Evolutionary conservation across 1,139 yeast species (phyloP), one percentile per base, ranked within the genome.

Genomic region (Candida sp.): DNA sequence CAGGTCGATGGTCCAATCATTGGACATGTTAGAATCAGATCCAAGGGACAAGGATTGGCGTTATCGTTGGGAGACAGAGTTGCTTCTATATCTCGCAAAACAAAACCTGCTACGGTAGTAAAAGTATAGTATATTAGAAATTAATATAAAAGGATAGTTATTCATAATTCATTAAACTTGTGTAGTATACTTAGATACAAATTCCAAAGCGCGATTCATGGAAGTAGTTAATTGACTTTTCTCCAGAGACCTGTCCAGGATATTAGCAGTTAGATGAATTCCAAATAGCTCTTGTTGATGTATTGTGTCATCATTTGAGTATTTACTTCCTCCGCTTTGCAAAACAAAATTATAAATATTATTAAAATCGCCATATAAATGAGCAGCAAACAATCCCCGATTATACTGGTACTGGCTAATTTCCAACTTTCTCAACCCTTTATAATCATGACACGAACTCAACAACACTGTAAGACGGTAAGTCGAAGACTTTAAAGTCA

Each of bases 11-110:
- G 93, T 15, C 84, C 86, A 45, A 86, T 95, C 48, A 80, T 87
- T 49, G 99, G 99, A 8, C 97, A 91, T 60, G 96, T 93, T 39
- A 84, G 99, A 69, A 91, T 95, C 58, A 82, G 99, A 69, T 87
- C 97, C 30, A 93, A 93, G 79, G 97, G 98, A 25, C 99, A 95
- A 73, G 99, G 99, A 3, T 77, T 95, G 54, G 99, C 99, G 11
- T 75, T 95, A 52, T 85, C 96, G 4, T 75, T 95, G 57, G 99
- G 99, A 52, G 99, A 95, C 61, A 82, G 91, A 56, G 95, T 90
- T 45, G 95, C 97, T 23, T 75, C 86, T 34, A 83, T 79, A 67
- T 77, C 90, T 22, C 80, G 86, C 55, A 82, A 81, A 63, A 67
- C 64, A 22, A 68, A 67, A 49, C 55, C 54, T 30, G 56, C 62